Percentiles rank a stretch among this genome's conserved stretches.
phyloP scores from a whole-genome alignment of 768 basidiomycete species.

The Tephrocybe sp. region DNA sequence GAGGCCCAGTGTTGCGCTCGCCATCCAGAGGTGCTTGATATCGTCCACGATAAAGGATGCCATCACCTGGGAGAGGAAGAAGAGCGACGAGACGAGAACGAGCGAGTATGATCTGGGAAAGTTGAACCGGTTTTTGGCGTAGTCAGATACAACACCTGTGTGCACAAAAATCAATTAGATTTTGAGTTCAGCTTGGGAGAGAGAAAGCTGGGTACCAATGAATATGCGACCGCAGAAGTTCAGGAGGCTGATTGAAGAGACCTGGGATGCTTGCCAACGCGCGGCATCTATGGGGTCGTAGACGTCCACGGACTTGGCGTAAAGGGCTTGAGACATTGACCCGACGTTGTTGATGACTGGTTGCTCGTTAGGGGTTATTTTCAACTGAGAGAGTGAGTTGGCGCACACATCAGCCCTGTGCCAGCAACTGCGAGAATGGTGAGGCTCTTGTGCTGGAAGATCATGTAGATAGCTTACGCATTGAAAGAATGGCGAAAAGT shows the following conservation, averaged over 20 bases:
- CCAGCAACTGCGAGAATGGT: slow-evolving; percentile 52
- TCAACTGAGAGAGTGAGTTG: too few relatives aligned
- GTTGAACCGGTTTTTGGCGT: slow-evolving; percentile 50
- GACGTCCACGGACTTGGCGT: slow-evolving; percentile 53
- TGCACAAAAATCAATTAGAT: neutral
- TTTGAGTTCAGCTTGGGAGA: too few relatives aligned
- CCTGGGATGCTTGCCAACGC: slow-evolving; percentile 81
- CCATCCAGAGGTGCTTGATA: slow-evolving; percentile 67
- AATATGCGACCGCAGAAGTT: slow-evolving; percentile 79
- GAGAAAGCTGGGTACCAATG: slow-evolving; percentile 50
- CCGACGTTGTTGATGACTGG: slow-evolving; percentile 84
- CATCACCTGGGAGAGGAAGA: slow-evolving; percentile 71
- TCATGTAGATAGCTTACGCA: slow-evolving; percentile 47
- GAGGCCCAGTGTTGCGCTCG: slow-evolving; percentile 51
- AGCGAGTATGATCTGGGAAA: slow-evolving; percentile 71
- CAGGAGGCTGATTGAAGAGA: slow-evolving; percentile 77
- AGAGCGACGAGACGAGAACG: slow-evolving; percentile 62
- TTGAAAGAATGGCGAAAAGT: slow-evolving; percentile 47
- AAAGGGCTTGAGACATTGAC: slow-evolving; percentile 68
- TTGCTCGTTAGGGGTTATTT: slow-evolving; percentile 5
- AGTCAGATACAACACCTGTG: slow-evolving; percentile 66
- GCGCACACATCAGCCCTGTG: slow-evolving; percentile 74
- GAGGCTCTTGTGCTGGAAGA: neutral
- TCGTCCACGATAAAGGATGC: slow-evolving; percentile 58
- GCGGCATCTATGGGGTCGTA: slow-evolving; percentile 72